phyloP scores from a whole-genome alignment of 2,329 filamentous ascomycete genomes.

The Aspergillus brunneoviolaceus region DNA sequence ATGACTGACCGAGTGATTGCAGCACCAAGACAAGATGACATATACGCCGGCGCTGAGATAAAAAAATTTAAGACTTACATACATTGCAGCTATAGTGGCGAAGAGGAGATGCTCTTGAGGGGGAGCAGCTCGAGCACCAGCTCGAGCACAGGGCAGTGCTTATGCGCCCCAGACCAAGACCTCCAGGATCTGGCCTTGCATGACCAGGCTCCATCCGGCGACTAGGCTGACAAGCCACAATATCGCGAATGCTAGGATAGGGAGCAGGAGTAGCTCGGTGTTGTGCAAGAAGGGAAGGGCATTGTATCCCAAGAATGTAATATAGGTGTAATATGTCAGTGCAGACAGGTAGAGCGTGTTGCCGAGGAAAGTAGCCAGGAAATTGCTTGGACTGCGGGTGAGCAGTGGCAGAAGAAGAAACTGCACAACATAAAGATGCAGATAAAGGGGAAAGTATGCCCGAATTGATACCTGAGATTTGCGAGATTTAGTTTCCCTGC shows the following conservation, averaged over 20 bases:
- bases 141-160: slow-evolving; percentile 1
- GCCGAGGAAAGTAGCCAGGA: slow-evolving; percentile 56
- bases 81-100: not conserved
- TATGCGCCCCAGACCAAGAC: slow-evolving; percentile 47
- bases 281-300: slow-evolving; percentile 66
- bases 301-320: slow-evolving; percentile 69
- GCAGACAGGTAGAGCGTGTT: slow-evolving; percentile 68
- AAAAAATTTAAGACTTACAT: slow-evolving; percentile 8
- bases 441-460: slow-evolving; percentile 67
- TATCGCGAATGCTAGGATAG: slow-evolving; percentile 59
- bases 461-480: slow-evolving; percentile 58
- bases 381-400: slow-evolving; percentile 42
- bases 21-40: slow-evolving; percentile 9
- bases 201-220: slow-evolving; percentile 47
- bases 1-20: not conserved
- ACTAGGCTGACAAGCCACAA: slow-evolving; percentile 58
- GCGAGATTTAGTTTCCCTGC: not conserved
- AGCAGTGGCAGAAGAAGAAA: slow-evolving; percentile 65
- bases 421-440: slow-evolving; percentile 66
- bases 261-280: slow-evolving; percentile 64
- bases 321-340: slow-evolving; percentile 65
- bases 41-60: slow-evolving; percentile 29
- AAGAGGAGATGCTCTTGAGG: not conserved
- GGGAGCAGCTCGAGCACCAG: not conserved
- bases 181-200: slow-evolving; percentile 43